Evolutionary conservation across 2,329 filamentous ascomycete species (phyloP).

Genomic region (Cryphonectria naterciae): DNA sequence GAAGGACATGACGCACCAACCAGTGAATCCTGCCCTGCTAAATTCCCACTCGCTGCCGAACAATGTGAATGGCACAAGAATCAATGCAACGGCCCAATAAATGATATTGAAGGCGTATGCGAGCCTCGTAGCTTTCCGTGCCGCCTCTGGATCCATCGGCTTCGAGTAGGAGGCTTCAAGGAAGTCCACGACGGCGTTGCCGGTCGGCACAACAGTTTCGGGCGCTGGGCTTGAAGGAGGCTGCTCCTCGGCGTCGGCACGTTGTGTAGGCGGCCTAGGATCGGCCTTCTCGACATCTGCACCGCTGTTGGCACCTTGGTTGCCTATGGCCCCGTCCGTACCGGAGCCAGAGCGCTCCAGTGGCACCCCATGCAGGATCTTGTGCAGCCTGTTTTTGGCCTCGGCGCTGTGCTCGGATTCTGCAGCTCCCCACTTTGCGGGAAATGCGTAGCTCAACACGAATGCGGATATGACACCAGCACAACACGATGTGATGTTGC

Average conservation of each 20-base stretch:
- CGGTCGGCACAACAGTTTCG: slow-evolving; percentile 36
- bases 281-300: slow-evolving; percentile 28
- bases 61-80: slow-evolving; percentile 45
- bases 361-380: slow-evolving; percentile 36
- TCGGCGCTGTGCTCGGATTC: slow-evolving; percentile 31
- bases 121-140: slow-evolving; percentile 41
- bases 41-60: slow-evolving; percentile 45
- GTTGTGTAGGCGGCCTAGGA: neutral
- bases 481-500: slow-evolving; percentile 43
- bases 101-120: slow-evolving; percentile 41
- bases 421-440: slow-evolving; percentile 34
- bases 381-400: slow-evolving; percentile 35
- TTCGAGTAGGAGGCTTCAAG: slow-evolving; percentile 45
- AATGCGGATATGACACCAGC: slow-evolving; percentile 41
- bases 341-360: neutral
- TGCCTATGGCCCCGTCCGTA: neutral
- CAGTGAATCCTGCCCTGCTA: slow-evolving; percentile 40
- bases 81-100: slow-evolving; percentile 42
- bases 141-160: slow-evolving; percentile 45
- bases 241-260: slow-evolving; percentile 11
- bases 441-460: slow-evolving; percentile 40
- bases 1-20: slow-evolving; percentile 45
- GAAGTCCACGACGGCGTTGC: slow-evolving; percentile 48
- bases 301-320: neutral
- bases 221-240: slow-evolving; percentile 32